Evolutionary conservation across 225 moss, liverwort and hornwort genomes (phyloP), one percentile per base, ranked within the genome.

Genomic region (Straminergon stramineum): DNA sequence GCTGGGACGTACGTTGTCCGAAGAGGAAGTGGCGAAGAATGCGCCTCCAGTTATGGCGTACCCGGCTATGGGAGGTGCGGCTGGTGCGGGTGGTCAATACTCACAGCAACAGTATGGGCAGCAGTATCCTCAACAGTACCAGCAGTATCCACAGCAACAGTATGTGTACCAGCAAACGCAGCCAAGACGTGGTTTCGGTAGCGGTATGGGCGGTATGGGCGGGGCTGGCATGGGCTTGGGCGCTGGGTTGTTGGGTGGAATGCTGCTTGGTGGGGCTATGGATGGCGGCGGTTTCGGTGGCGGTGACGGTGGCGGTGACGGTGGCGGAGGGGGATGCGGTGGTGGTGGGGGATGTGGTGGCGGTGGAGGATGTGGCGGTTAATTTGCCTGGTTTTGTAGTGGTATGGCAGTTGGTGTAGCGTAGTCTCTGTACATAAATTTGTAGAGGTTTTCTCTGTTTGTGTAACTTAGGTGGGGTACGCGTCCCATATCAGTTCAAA

Each of bases 361-460:
- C 26, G 93, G 92, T 71, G 93, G 92, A 37, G 91, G 93, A 35
- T 92, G 91, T 57, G 94, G 94, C 4, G 94, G 92, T 83, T 92
- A 87, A 68, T n/a, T n/a, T 10, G 18, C 52, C 12, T 19, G 23
- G 18, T 15, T 55, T 80, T 31, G 26, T 52, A 21, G 56, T 32
- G 3, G 24, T 73, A 60, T 39, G 3, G 5, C 7, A 24, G 41
- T 6, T 37, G 13, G 19, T 48, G 26, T 71, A 84, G 51, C 5
- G 13, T 64, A 86, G 58, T 60, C 15, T 75, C 41, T 84, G 90
- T 88, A 93, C 67, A 91, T 86, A 93, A 74, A 62, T 14, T 82
- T 75, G 53, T 22, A 23, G 77, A 16, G 39, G 3, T 62, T 0
- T 15, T 2, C 18, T 76, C 61, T 75, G 11, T 10, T 30, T 37